Conservation (phyloP, 1,284 basidiomycete species). For the Phellopilus nigrolimitatus region DNA sequence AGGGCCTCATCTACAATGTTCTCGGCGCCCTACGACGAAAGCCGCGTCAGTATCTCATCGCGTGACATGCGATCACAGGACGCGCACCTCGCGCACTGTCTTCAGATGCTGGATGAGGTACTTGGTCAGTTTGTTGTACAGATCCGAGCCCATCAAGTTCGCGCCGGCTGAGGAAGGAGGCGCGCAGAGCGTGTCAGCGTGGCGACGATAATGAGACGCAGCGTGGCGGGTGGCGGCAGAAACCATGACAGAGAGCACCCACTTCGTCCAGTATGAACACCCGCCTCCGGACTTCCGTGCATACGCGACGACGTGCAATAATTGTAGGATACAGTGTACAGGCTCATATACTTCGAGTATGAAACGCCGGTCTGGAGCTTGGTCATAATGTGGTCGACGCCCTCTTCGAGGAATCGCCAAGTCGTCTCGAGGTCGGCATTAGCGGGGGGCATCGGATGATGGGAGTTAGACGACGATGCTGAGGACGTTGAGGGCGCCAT, state of each 20-base stretch:
- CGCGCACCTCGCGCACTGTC: slow-evolving; percentile 55
- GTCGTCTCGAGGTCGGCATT: slow-evolving; percentile 77
- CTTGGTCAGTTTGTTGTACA: slow-evolving; percentile 84
- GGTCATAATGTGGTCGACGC: slow-evolving; percentile 93
- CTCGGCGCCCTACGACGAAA: slow-evolving; percentile 61
- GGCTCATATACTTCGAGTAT: slow-evolving; percentile 87
- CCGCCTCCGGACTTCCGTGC: slow-evolving; percentile 53
- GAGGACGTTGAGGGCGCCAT: slow-evolving; percentile 29
- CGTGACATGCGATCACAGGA: slow-evolving; percentile 1
- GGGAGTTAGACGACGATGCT: slow-evolving; percentile 9
- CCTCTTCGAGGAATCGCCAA: slow-evolving; percentile 85
- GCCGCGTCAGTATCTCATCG: slow-evolving; percentile 20
- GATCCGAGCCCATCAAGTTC: slow-evolving; percentile 91
- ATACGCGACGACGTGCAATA: slow-evolving; percentile 93
- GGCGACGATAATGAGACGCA: background rate
- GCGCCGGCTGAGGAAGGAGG: slow-evolving; percentile 65
- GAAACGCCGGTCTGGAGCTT: slow-evolving; percentile 85
- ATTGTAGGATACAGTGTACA: slow-evolving; percentile 95
- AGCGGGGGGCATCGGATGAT: slow-evolving; percentile 50
- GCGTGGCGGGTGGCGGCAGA: slow-evolving; percentile 18
- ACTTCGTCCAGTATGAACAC: slow-evolving; percentile 58
- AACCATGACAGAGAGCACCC: slow-evolving; percentile 28
- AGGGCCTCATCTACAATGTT: slow-evolving; percentile 82
- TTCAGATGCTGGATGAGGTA: slow-evolving; percentile 84
- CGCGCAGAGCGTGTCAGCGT: slow-evolving; percentile 23